Evolutionary conservation across 2,329 filamentous ascomycete genomes (phyloP).

Genomic region (Fusarium zealandicum): DNA sequence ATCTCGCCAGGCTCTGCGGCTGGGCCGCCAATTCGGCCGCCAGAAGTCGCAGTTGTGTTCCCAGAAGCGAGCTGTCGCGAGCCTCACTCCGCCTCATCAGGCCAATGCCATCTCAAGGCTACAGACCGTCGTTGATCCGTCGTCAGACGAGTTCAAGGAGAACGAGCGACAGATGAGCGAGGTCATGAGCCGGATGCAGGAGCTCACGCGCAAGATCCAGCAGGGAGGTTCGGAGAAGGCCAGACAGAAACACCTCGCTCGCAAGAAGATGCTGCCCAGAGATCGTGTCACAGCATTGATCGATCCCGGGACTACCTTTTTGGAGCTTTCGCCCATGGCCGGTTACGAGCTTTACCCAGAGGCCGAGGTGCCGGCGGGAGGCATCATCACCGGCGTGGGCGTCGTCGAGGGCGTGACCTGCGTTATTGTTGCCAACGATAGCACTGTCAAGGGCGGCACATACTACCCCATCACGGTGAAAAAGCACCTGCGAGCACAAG

Average conservation of each 20-base stretch:
- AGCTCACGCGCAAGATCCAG: slow-evolving; percentile 74
- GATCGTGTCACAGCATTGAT: slow-evolving; percentile 88
- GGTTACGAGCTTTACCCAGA: slow-evolving; percentile 85
- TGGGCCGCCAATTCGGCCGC: slow-evolving; percentile 44
- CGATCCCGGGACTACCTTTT: slow-evolving; percentile 87
- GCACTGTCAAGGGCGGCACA: slow-evolving; percentile 95
- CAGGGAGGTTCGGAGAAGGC: slow-evolving; percentile 83
- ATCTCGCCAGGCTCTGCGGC: slow-evolving; percentile 55
- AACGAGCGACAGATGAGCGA: slow-evolving; percentile 81
- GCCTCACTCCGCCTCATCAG: slow-evolving; percentile 82
- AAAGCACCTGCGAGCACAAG: slow-evolving; percentile 93
- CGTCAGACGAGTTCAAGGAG: slow-evolving; percentile 79
- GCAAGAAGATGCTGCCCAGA: slow-evolving; percentile 93
- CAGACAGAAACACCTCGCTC: slow-evolving; percentile 82
- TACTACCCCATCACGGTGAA: slow-evolving; percentile 98
- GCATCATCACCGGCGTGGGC: slow-evolving; percentile 91
- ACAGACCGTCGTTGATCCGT: slow-evolving; percentile 76
- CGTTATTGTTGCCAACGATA: slow-evolving; percentile 94
- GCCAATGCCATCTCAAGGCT: slow-evolving; percentile 83
- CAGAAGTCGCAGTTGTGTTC: slow-evolving; percentile 46
- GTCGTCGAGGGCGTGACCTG: slow-evolving; percentile 90
- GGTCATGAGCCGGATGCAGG: slow-evolving; percentile 71
- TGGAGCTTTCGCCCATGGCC: slow-evolving; percentile 93
- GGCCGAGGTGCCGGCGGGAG: slow-evolving; percentile 86
- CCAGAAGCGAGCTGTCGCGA: slow-evolving; percentile 63